Percentiles rank a stretch among this genome's conserved stretches.
These are phyloP conservation scores for Aphanomyces cochlioides DNA, from an alignment of 352 stramenopile genomes.

Conservation along the genomic window DNA sequence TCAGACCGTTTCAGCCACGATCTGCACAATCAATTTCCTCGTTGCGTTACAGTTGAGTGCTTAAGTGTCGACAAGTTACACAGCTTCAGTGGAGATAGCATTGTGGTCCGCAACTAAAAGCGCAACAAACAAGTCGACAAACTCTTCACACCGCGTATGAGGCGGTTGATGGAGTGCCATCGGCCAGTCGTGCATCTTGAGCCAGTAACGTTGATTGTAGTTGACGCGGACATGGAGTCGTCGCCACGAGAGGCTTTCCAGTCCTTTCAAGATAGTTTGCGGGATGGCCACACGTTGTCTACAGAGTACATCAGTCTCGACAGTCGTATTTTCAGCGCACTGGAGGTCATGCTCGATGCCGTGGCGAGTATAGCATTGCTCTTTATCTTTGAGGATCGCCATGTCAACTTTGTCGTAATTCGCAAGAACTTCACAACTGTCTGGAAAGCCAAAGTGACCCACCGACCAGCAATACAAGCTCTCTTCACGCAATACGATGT, in stretches of 20 bases:
- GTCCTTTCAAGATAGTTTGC: neutral
- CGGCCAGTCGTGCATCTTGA: slow-evolving; percentile 27
- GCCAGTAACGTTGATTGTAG: neutral
- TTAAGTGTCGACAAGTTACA: neutral
- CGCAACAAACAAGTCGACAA: neutral
- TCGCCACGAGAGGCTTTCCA: slow-evolving; percentile 14
- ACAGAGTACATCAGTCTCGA: neutral
- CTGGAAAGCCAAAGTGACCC: neutral
- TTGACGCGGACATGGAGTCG: slow-evolving; percentile 24
- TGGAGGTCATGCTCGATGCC: slow-evolving; percentile 6
- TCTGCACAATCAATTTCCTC: neutral
- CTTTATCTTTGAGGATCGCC: neutral
- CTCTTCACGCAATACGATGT: neutral
- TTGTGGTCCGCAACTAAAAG: slow-evolving; percentile 14
- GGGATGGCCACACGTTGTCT: slow-evolving; percentile 8
- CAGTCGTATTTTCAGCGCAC: neutral
- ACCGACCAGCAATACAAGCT: neutral
- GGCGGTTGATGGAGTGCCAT: slow-evolving; percentile 5
- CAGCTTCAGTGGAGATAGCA: neutral
- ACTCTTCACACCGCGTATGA: neutral
- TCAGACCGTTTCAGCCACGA: neutral
- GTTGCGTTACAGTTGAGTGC: too few relatives aligned
- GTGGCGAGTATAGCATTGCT: neutral
- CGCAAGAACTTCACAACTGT: too few relatives aligned
- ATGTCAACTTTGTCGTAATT: neutral